Conservation (phyloP, 2,329 filamentous ascomycete genomes). For the Aspergillus fumigatus region DNA sequence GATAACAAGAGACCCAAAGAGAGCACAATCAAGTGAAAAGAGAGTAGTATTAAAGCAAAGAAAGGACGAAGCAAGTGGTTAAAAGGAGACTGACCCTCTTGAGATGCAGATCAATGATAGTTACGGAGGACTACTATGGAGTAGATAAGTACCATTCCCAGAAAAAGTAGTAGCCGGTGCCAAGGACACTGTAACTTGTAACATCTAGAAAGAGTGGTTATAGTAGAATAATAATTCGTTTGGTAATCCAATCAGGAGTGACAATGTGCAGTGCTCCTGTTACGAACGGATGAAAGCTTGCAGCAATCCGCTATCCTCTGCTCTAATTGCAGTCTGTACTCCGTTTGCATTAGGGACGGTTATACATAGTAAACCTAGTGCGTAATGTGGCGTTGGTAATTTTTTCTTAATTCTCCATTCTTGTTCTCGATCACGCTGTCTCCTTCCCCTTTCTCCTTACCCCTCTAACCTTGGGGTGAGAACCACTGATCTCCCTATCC, state of each 20-base stretch:
- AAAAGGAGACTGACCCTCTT: background rate
- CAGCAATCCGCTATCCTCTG: background rate
- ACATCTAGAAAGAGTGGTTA: background rate
- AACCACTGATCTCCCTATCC: background rate
- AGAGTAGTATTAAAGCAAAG: background rate
- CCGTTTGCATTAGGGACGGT: background rate
- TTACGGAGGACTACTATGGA: background rate
- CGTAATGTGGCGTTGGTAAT: background rate
- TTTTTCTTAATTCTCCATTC: background rate
- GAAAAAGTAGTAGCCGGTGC: background rate
- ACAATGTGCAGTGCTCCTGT: background rate
- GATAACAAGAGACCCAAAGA: background rate
- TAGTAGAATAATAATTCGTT: background rate
- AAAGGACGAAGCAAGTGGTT: background rate
- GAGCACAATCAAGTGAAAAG: background rate
- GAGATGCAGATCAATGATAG: background rate
- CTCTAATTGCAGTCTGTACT: background rate
- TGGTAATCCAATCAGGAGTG: background rate
- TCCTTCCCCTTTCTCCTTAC: background rate
- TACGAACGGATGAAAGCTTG: background rate
- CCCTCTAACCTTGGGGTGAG: background rate
- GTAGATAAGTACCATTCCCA: background rate
- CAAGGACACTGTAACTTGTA: background rate
- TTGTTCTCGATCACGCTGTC: background rate
- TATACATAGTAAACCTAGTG: background rate